Evolutionary conservation across 208 protist genomes (phyloP), one percentile per base, ranked within the genome.

Genomic region (Endotrypanum monterogeii): DNA sequence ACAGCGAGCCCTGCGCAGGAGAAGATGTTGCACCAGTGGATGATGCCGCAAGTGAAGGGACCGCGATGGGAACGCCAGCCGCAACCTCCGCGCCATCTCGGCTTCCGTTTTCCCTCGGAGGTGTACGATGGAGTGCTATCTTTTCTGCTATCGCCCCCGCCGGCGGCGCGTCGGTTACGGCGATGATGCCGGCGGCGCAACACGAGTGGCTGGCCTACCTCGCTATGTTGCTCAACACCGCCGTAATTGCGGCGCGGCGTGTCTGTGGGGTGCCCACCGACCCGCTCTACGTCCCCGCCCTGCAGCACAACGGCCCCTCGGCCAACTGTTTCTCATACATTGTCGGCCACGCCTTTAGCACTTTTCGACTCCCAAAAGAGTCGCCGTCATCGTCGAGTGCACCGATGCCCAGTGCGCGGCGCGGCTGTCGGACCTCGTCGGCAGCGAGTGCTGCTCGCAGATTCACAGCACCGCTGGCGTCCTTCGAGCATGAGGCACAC

Each of bases 231-330:
- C 71, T 91, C 4, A 79, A 75, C 63, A 91, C 87, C 48, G 72
- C 87, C 1, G 82, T 78, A 14, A 50, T 80, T 50, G 84, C 67
- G 25, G 87, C 87, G 50, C 87, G 87, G 41, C 83, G 80, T 12
- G 79, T 91, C 44, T 69, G 79, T 28, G 87, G 87, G 25, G 72
- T 89, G 30, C 73, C 83, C 4, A 83, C 74, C 12, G 87, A 88
- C 56, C 80, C 83, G 28, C 76, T 78, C 2, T 82, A 86, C 70
- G 71, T 78, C 6, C 86, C 86, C 0, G 86, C 83, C 28, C 51
- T 77, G 61, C 70, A 41, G 70, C 61, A 78, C 62, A 79, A 73
- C 54, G 78, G 71, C 16, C 37, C 71, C 25, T 67, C 54, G 35
- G 63, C 74, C 20, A 79, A 79, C 68, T 74, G 67, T 44, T 83